Conservation (phyloP, 768 basidiomycete genomes). For the Agaricus blazei region DNA sequence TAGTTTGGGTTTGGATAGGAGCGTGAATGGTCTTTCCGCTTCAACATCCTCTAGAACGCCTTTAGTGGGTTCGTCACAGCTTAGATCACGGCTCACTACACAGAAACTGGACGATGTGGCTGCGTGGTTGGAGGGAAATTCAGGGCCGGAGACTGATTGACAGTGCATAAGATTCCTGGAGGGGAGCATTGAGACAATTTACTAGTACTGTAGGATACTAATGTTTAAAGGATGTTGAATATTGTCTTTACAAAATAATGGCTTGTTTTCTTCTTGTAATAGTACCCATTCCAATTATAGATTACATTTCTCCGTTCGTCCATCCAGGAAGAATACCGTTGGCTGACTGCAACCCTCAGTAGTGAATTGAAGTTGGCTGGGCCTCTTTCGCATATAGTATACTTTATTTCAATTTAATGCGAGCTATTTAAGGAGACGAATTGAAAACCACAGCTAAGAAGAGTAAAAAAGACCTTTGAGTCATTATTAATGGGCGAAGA, state of each 20-base stretch:
- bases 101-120: slow-evolving; percentile 8
- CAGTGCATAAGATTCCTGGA: neutral
- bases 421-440: too few species aligned
- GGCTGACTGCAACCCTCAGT: too few species aligned
- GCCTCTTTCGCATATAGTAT: too few species aligned
- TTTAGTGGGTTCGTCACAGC: neutral
- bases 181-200: neutral
- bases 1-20: neutral
- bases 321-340: too few species aligned
- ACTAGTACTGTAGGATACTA: slow-evolving; percentile 8
- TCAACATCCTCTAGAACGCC: neutral
- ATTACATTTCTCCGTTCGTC: neutral
- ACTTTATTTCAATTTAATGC: too few species aligned
- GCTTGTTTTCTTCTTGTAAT: too few species aligned
- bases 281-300: neutral
- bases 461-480: too few species aligned
- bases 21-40: neutral
- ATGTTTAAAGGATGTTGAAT: neutral
- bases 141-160: slow-evolving; percentile 4
- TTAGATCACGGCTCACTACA: neutral
- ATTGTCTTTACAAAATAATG: too few species aligned
- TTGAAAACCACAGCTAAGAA: too few species aligned
- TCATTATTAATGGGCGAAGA: too few species aligned
- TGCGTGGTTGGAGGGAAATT: slow-evolving; percentile 5
- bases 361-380: too few species aligned